These are phyloP conservation scores for Saprolegnia diclina DNA, from an alignment of 352 stramenopile genomes.

Conservation along the genomic window DNA sequence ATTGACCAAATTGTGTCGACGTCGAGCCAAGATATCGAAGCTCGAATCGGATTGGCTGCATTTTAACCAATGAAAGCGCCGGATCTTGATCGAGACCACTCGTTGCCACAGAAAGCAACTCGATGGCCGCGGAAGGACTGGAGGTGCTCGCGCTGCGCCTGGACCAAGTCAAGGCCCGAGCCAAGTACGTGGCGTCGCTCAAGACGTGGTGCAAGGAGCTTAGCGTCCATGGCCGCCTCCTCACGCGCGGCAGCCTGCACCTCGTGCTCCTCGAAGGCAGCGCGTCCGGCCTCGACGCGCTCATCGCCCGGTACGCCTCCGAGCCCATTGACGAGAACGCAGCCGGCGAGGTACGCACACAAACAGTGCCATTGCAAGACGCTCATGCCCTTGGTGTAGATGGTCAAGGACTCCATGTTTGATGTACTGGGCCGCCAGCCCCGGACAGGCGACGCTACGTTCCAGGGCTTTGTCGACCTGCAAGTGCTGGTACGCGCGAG, in stretches of 20 bases:
- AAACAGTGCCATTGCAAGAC: background rate
- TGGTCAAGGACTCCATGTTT: conserved; percentile 55
- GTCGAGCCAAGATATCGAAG: background rate
- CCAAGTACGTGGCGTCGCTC: conserved; percentile 50
- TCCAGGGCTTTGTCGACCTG: conserved; percentile 76
- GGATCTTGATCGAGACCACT: background rate
- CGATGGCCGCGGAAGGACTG: conserved; percentile 30
- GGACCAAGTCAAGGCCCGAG: conserved; percentile 58
- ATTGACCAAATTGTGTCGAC: background rate
- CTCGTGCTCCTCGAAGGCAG: conserved; percentile 55
- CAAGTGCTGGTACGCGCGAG: conserved; percentile 53
- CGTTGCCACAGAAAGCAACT: background rate
- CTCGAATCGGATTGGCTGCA: background rate
- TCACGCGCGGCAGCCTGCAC: conserved; percentile 53
- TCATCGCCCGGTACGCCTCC: conserved; percentile 45
- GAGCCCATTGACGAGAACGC: conserved; percentile 55
- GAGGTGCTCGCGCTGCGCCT: conserved; percentile 63
- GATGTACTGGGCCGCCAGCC: conserved; percentile 56
- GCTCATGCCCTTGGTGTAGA: background rate
- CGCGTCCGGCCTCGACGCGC: conserved; percentile 34
- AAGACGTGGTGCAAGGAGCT: conserved; percentile 55
- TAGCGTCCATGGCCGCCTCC: conserved; percentile 49
- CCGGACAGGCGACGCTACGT: conserved; percentile 32
- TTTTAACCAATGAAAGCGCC: background rate
- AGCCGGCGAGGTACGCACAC: conserved; percentile 37